Evolutionary conservation across 345 rosid species (phyloP).

Genomic region (Draba incana): DNA sequence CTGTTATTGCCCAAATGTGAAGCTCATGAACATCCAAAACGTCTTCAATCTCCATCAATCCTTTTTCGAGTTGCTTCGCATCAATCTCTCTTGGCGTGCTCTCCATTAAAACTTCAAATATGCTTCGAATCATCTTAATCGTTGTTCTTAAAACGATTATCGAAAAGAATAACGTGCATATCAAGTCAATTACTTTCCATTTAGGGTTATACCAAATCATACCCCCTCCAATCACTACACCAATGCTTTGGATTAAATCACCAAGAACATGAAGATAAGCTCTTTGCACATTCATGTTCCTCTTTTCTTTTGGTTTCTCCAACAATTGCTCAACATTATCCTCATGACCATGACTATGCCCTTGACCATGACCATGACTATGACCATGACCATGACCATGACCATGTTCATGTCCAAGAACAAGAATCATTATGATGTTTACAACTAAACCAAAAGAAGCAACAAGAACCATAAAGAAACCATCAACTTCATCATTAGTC

Average conservation of each 20-base stretch:
- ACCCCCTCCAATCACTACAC: slow-evolving; percentile 73
- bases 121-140: slow-evolving; percentile 56
- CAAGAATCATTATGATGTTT: slow-evolving; percentile 39
- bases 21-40: slow-evolving; percentile 54
- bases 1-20: slow-evolving; percentile 36
- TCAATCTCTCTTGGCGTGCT: slow-evolving; percentile 75
- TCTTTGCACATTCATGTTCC: slow-evolving; percentile 65
- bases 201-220: slow-evolving; percentile 68
- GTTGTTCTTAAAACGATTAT: slow-evolving; percentile 66
- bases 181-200: slow-evolving; percentile 68
- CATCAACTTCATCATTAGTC: slow-evolving; percentile 52
- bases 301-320: slow-evolving; percentile 36
- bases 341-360: slow-evolving; percentile 19
- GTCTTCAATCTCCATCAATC: slow-evolving; percentile 59
- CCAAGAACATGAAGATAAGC: slow-evolving; percentile 79
- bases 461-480: slow-evolving; percentile 62
- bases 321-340: slow-evolving; percentile 44
- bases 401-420: slow-evolving; percentile 53
- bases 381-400: slow-evolving; percentile 35
- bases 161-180: slow-evolving; percentile 72
- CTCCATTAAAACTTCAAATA: slow-evolving; percentile 75
- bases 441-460: slow-evolving; percentile 64
- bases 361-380: slow-evolving; percentile 1
- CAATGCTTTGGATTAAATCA: slow-evolving; percentile 69
- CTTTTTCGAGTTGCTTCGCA: slow-evolving; percentile 53